These are phyloP conservation scores for Exophiala spinifera DNA, from an alignment of 2,329 filamentous ascomycete genomes.

Conservation along the genomic window DNA sequence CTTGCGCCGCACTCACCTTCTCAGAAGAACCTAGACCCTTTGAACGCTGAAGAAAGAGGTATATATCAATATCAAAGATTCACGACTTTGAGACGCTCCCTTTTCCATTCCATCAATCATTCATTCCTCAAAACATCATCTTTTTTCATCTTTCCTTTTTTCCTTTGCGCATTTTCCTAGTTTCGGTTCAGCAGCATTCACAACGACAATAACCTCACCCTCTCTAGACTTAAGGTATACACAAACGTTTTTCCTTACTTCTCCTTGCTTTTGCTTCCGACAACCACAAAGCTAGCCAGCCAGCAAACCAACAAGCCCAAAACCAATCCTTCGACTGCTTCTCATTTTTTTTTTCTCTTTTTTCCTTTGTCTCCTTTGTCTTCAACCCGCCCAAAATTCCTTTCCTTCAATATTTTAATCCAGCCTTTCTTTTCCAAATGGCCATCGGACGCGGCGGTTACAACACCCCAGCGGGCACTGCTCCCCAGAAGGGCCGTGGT, in stretches of 20 bases:
- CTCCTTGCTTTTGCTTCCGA: constrained; percentile 8
- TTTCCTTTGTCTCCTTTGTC: constrained; percentile 20
- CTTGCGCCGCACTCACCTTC: not conserved
- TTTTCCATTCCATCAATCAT: constrained; percentile 6
- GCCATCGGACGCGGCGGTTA: constrained; percentile 34
- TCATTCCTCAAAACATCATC: constrained; percentile 9
- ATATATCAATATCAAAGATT: constrained; percentile 4
- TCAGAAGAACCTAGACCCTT: not conserved
- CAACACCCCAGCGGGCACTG: constrained; percentile 28
- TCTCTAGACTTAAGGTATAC: constrained; percentile 13
- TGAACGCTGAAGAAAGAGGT: not conserved
- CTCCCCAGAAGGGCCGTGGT: constrained; percentile 35
- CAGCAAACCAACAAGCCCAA: not conserved
- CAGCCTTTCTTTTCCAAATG: constrained; percentile 18
- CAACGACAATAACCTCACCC: not conserved
- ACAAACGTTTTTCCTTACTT: constrained; percentile 17
- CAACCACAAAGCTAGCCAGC: constrained; percentile 7
- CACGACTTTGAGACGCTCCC: not conserved
- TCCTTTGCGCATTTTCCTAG: constrained; percentile 10
- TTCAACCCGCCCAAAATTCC: constrained; percentile 20
- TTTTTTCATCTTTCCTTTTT: constrained; percentile 12
- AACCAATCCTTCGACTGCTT: not conserved
- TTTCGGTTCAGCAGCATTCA: constrained; percentile 2
- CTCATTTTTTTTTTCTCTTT: constrained; percentile 1
- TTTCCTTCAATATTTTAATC: constrained; percentile 15